These are phyloP conservation scores for Alisma plantagoaquatica DNA, from an alignment of 106 monocot species.

Conservation along the genomic window DNA sequence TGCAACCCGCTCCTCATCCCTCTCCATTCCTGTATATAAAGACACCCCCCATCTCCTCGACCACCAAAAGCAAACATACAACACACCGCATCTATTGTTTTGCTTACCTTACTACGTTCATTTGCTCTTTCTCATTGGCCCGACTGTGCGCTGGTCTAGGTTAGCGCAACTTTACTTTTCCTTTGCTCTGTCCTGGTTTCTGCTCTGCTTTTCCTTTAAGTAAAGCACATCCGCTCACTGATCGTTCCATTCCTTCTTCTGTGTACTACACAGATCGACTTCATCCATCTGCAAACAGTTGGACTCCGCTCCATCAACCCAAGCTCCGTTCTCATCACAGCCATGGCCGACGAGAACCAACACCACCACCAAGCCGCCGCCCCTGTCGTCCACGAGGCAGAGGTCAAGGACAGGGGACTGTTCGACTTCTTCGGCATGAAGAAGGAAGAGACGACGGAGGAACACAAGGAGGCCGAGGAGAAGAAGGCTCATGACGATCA, in stretches of 20 bases:
- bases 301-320: not conserved
- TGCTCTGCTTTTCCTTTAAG: not conserved
- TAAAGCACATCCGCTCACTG: no score
- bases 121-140: not conserved
- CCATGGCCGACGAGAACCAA: slow-evolving; percentile 33
- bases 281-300: no score
- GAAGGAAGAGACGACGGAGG: slow-evolving; percentile 16
- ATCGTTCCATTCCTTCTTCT: no score
- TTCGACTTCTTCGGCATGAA: slow-evolving; percentile 36
- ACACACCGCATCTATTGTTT: not conserved
- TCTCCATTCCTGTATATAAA: not conserved
- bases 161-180: no score
- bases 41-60: not conserved
- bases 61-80: not conserved
- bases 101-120: not conserved
- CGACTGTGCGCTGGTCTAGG: no score
- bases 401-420: slow-evolving; percentile 46
- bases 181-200: not conserved
- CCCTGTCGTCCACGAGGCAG: slow-evolving; percentile 16
- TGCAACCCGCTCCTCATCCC: no score
- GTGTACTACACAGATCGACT: no score
- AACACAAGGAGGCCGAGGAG: slow-evolving; percentile 9
- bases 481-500: no score
- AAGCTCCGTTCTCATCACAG: slow-evolving; percentile 13
- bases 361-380: not conserved